These are phyloP conservation scores for Pharus latifolius DNA, from an alignment of 176 grass and related monocot genomes.

Conservation along the genomic window DNA sequence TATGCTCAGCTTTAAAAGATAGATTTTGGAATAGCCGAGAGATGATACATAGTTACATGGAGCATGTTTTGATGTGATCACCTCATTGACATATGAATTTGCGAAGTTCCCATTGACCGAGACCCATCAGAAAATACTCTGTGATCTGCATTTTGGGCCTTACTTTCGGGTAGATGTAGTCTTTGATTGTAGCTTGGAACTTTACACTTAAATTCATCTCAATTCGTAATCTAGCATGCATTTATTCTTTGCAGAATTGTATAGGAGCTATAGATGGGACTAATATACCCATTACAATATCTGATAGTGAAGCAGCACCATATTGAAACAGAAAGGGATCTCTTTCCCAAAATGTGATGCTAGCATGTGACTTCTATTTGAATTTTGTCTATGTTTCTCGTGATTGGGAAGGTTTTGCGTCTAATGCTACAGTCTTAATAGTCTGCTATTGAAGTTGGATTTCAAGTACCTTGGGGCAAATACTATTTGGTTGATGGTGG, in stretches of 20 bases:
- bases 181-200: background rate
- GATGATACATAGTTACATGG: slow-evolving; percentile 44
- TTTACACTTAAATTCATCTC: background rate
- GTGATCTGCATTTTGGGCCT: slow-evolving; percentile 14
- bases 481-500: slow-evolving; percentile 33
- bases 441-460: slow-evolving; percentile 23
- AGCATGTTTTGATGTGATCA: slow-evolving; percentile 34
- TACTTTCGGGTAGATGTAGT: slow-evolving; percentile 32
- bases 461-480: slow-evolving; percentile 31
- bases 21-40: slow-evolving; percentile 42
- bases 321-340: slow-evolving; percentile 37
- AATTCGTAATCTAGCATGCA: background rate
- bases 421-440: slow-evolving; percentile 27
- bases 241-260: slow-evolving; percentile 22
- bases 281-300: slow-evolving; percentile 30
- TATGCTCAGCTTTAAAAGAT: slow-evolving; percentile 31
- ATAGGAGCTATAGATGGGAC: slow-evolving; percentile 27
- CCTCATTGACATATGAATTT: slow-evolving; percentile 19
- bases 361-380: slow-evolving; percentile 42
- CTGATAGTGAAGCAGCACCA: slow-evolving; percentile 24
- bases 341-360: slow-evolving; percentile 32
- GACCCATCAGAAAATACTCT: slow-evolving; percentile 27
- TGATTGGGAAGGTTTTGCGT: slow-evolving; percentile 9
- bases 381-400: slow-evolving; percentile 27
- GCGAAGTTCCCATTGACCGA: slow-evolving; percentile 14